Evolutionary conservation across 176 grass and related monocot genomes (phyloP).

Genomic region (Aegilops speltoides): DNA sequence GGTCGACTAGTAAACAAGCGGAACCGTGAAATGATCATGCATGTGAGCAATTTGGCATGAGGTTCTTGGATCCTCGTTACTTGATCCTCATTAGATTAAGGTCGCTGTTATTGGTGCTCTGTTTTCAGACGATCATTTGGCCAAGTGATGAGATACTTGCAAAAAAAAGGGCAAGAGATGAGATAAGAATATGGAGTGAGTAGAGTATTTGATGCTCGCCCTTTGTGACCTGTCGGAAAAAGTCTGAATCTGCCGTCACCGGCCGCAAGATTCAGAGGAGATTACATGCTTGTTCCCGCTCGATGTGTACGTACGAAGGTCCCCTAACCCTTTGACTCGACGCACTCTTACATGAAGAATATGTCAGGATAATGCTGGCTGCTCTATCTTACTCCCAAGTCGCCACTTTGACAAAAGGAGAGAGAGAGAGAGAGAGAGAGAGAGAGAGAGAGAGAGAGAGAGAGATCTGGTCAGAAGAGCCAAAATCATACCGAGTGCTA

Average conservation of each 20-base stretch:
- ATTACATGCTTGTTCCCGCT: not conserved
- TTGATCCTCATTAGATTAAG: not conserved
- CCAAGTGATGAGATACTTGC: too few species aligned
- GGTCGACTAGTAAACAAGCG: not conserved
- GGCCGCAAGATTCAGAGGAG: not conserved
- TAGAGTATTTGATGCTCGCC: not conserved
- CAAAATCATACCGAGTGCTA: not conserved
- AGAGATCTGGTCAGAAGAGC: not conserved
- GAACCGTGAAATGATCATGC: not conserved
- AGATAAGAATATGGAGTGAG: not conserved
- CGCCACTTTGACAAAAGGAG: not conserved
- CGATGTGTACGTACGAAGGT: not conserved
- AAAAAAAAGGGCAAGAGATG: not conserved
- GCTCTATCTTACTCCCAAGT: not conserved
- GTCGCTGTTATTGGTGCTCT: not conserved
- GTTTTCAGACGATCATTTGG: not conserved
- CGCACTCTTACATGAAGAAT: not conserved
- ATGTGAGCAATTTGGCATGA: not conserved
- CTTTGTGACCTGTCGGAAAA: not conserved
- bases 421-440: too few species aligned
- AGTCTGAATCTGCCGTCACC: not conserved
- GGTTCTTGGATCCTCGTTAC: not conserved
- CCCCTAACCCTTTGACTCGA: constrained; percentile 24
- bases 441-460: too few species aligned
- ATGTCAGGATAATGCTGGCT: not conserved